These are phyloP conservation scores for Monosporozyma yasuniensis DNA, from an alignment of 805 yeast genomes.

Conservation along the genomic window DNA sequence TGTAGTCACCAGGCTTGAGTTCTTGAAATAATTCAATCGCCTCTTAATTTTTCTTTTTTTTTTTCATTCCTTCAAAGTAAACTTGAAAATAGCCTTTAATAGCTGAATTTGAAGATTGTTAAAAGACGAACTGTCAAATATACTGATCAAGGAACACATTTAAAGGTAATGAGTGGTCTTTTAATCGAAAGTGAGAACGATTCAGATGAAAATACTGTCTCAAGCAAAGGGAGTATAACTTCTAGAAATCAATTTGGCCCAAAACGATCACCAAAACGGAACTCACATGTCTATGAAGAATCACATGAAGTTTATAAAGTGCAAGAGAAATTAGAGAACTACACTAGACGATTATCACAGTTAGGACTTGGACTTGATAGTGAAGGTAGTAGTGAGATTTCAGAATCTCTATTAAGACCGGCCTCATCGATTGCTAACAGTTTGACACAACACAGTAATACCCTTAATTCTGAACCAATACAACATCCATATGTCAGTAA, in stretches of 20 bases:
- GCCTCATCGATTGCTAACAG: background rate
- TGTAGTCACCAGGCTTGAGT: background rate
- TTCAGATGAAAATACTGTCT: constrained; percentile 4
- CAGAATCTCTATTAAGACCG: background rate
- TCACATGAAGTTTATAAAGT: constrained; percentile 4
- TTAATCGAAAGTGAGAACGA: constrained; percentile 27
- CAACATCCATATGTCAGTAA: background rate
- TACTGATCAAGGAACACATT: no score
- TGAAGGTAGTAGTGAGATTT: constrained; percentile 5
- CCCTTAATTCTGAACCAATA: background rate
- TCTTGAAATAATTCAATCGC: background rate
- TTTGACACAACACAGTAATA: background rate
- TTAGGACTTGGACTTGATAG: constrained; percentile 19
- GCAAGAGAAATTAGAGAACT: constrained; percentile 21
- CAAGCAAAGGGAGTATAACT: background rate
- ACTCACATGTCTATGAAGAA: background rate
- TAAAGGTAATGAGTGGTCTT: constrained; percentile 24
- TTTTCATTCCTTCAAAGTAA: background rate
- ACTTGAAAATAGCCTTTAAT: no score
- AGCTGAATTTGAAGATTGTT: no score
- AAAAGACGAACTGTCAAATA: background rate
- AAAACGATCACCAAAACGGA: background rate
- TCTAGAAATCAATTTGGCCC: background rate
- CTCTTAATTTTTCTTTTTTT: background rate
- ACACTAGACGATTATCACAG: constrained; percentile 19